Base-by-base conservation (phyloP, 1,284 basidiomycete genomes). In the Moesziomyces globuligerus region DNA sequence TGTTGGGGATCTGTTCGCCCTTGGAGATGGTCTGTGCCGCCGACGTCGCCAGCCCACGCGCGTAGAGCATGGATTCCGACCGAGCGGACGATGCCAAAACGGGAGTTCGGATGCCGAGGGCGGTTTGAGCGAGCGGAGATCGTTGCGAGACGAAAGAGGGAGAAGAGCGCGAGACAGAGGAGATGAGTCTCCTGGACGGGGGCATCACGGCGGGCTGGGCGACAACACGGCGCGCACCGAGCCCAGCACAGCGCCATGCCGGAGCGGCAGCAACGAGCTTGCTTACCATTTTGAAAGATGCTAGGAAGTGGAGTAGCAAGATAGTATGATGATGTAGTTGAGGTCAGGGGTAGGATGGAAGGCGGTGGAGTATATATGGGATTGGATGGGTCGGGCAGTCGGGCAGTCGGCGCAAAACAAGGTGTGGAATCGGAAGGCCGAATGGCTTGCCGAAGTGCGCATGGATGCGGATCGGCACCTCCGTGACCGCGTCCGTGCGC, bases 1-100 rank as follows among this genome's bases (percentile, higher is more conserved):
- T 87, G 58, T 85, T 81, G 61, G 90, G 90, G 60, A 92, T 85
- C 49, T 82, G 87, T 62, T 90, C 87, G 74, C 89, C 90, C 25
- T 72, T 69, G 32, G 65, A 64, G 51, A 72, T 72, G 50, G 70
- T 50, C 70, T 72, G 40, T 36, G 21, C 38, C 17, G 39, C 21
- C 32, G 41, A 24, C 23, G 62, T 26, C 3, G 44, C 61, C 15
- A 57, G 48, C 13, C 37, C 20, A 17, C 61, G n/a, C n/a, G n/a
- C n/a, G n/a, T n/a, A n/a, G n/a, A n/a, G n/a, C n/a, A n/a, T n/a
- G n/a, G n/a, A n/a, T n/a, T n/a, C n/a, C n/a, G n/a, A n/a, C n/a
- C n/a, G n/a, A n/a, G n/a, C n/a, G n/a, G n/a, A n/a, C n/a, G n/a
- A n/a, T n/a, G n/a, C n/a, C n/a, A n/a, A n/a, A n/a, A n/a, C n/a